Evolutionary conservation across 345 rosid genomes (phyloP).

Genomic region (Salix udensis): DNA sequence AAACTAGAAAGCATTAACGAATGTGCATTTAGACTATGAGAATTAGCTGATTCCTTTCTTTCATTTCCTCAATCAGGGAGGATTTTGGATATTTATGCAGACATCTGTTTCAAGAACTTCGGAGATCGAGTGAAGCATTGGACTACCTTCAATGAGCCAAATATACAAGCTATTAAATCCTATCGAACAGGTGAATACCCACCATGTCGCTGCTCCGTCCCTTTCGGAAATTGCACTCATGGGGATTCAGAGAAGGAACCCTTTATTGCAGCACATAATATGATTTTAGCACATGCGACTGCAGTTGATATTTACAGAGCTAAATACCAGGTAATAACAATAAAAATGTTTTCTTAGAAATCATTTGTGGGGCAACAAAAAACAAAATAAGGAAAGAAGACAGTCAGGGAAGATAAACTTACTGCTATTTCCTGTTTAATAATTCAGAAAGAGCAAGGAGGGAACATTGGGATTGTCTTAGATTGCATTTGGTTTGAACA

Average conservation of each 20-base stretch:
- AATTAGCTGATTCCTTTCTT: neutral
- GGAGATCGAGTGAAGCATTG: conserved; percentile 23
- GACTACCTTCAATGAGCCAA: conserved; percentile 26
- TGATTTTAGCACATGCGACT: conserved; percentile 18
- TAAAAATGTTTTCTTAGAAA: neutral
- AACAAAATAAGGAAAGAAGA: neutral
- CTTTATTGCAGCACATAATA: conserved; percentile 24
- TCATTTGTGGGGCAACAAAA: neutral
- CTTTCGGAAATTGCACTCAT: conserved; percentile 15
- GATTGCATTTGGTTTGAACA: conserved; percentile 18
- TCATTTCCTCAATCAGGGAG: conserved; percentile 12
- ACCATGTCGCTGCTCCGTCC: conserved; percentile 22
- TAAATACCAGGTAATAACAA: conserved; percentile 18
- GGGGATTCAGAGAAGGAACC: conserved; percentile 24
- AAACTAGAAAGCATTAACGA: too few relatives aligned
- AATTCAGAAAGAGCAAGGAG: conserved; percentile 11
- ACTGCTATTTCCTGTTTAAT: neutral
- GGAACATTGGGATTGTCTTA: conserved; percentile 20
- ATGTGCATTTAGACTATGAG: too few relatives aligned
- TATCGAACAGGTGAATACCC: conserved; percentile 17
- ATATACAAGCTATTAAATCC: conserved; percentile 5
- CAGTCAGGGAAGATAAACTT: neutral
- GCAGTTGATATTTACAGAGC: conserved; percentile 18
- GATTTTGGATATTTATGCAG: conserved; percentile 21
- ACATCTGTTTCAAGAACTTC: conserved; percentile 17